Evolutionary conservation across 768 basidiomycete genomes (phyloP).

Genomic region (Tephrocybe sp.): DNA sequence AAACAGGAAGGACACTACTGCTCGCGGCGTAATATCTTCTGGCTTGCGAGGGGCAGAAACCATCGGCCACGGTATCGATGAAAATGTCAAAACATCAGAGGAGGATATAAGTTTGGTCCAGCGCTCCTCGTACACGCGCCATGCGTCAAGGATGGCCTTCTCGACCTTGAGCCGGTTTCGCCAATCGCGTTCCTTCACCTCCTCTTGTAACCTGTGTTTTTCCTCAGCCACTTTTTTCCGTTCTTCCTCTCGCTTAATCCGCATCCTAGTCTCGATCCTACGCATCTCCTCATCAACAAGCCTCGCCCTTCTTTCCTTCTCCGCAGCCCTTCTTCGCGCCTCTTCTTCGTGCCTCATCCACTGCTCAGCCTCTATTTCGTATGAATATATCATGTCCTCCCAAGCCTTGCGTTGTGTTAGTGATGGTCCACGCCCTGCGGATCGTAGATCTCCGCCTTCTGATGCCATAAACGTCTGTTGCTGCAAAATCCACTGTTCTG

Average conservation of each 20-base stretch:
- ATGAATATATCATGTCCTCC: conserved; percentile 53
- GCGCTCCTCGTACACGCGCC: conserved; percentile 62
- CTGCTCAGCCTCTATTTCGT: conserved; percentile 49
- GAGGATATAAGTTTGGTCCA: conserved; percentile 55
- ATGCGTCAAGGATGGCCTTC: conserved; percentile 51
- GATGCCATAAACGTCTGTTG: conserved; percentile 45
- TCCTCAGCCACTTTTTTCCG: conserved; percentile 48
- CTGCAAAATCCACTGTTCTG: conserved; percentile 65
- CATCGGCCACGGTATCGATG: conserved; percentile 73
- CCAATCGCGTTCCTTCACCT: conserved; percentile 44
- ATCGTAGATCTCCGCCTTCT: conserved; percentile 16
- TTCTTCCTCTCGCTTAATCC: conserved; percentile 50
- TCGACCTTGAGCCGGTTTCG: conserved; percentile 42
- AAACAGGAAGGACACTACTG: conserved; percentile 60
- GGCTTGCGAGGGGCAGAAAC: conserved; percentile 37
- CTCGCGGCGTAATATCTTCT: conserved; percentile 53
- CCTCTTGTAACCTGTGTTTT: conserved; percentile 34
- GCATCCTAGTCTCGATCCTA: conserved; percentile 53
- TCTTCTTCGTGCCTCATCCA: conserved; percentile 55
- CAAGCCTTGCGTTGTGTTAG: conserved; percentile 36
- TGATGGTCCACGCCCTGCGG: conserved; percentile 12
- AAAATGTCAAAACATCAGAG: conserved; percentile 54
- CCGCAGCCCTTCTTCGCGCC: conserved; percentile 40
- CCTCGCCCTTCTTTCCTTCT: conserved; percentile 46
- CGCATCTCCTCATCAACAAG: conserved; percentile 55